Percentiles rank a stretch among this genome's conserved stretches.
Conservation (phyloP, 495 filamentous ascomycete genomes). For the Cetradonia linearis region DNA sequence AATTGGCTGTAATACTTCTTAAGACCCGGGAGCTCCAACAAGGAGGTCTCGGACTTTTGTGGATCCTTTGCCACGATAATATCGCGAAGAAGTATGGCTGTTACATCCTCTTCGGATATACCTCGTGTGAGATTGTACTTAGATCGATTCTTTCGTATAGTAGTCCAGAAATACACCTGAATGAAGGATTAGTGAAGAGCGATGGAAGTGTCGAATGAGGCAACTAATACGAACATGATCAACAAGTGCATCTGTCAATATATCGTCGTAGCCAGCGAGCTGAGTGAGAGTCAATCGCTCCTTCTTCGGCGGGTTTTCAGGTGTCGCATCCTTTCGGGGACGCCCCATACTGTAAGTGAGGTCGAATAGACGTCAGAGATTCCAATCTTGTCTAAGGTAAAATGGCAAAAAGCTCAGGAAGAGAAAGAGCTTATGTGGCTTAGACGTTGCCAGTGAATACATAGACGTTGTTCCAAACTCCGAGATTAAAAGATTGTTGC, state of each 20-base stretch:
- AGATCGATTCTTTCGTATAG: conserved; percentile 83
- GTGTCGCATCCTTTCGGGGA: conserved; percentile 14
- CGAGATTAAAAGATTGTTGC: conserved; percentile 4
- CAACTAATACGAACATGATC: conserved; percentile 62
- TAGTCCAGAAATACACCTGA: conserved; percentile 91
- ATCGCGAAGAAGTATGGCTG: conserved; percentile 63
- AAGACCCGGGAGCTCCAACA: conserved; percentile 65
- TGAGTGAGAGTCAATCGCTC: conserved; percentile 74
- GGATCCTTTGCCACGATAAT: conserved; percentile 68
- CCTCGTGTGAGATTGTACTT: conserved; percentile 78
- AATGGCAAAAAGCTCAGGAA: conserved; percentile 1
- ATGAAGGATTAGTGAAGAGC: conserved; percentile 1
- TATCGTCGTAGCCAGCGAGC: conserved; percentile 87
- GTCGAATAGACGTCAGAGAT: background rate
- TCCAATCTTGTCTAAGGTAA: background rate
- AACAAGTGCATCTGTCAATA: conserved; percentile 89
- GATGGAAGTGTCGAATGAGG: background rate
- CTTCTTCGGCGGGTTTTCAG: conserved; percentile 23
- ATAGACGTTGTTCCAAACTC: conserved; percentile 3
- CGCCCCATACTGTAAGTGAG: conserved; percentile 1
- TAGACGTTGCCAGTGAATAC: background rate
- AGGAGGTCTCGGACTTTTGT: conserved; percentile 53
- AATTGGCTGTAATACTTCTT: conserved; percentile 56
- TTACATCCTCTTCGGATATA: conserved; percentile 68
- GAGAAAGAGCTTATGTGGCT: conserved; percentile 4